Base-by-base conservation (phyloP, 352 stramenopile genomes). In the Phytopythium sindhum region DNA sequence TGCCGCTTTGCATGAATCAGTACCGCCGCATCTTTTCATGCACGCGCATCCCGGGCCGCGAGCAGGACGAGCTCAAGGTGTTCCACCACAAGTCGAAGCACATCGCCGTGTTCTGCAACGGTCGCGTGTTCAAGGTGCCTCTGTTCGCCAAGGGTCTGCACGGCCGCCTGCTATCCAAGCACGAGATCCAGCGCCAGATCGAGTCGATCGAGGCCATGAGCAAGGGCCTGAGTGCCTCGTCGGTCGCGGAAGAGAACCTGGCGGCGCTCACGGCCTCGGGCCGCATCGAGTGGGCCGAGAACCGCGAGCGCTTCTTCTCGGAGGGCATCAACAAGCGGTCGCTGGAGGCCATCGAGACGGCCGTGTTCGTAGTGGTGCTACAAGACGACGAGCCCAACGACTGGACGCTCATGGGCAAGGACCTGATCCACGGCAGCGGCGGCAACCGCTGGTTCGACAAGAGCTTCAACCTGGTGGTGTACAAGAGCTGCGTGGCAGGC, bases 371-470 rank as follows among this genome's bases (percentile, higher is more conserved):
- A 1, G 78, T 96, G 4, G 69, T 88, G 37, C 70, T 96, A 1
- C 78, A 96, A 47, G 78, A 93, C 33, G 72, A 83, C n/a, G 50
- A 68, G 24, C 78, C 80, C 5, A 67, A 65, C 35, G 73, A 88
- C 57, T 92, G 82, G 74, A 90, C 74, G 2, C 75, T 66, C 8
- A 90, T 91, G 72, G 84, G 84, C 54, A 83, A 82, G 53, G 76
- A 90, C 57, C 68, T 95, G 10, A 93, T 97, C 56, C 87, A 95
- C 67, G 87, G 89, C 61, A 89, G 52, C 54, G 95, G 95, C 41
- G 78, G 81, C 57, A 98, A 98, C 84, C 91, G 96, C 48, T 99
- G 93, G 91, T 99, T 98, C 66, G 97, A 99, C 77, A 99, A 99
- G 79, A 96, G 87, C 8, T 95, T 99, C 63, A 97, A 98, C 72